These are phyloP conservation scores for Hanseniaspora lindneri DNA, from an alignment of 805 yeast species.

Conservation along the genomic window DNA sequence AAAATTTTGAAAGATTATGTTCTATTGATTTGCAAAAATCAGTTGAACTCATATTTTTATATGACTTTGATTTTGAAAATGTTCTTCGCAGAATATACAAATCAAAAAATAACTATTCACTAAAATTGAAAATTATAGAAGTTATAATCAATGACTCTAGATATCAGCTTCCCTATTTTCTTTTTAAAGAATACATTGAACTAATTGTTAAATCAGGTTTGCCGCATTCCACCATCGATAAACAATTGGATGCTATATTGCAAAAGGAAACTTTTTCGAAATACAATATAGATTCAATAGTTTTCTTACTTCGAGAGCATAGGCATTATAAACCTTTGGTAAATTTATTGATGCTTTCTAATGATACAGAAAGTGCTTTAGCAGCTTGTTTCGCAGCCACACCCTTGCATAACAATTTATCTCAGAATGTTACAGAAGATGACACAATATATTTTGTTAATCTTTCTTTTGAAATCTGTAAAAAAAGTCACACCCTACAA, in stretches of 20 bases:
- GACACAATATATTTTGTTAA: background rate
- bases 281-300: background rate
- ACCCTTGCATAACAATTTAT: background rate
- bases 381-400: background rate
- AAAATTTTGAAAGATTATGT: conserved; percentile 3
- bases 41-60: background rate
- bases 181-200: background rate
- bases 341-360: background rate
- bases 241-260: background rate
- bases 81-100: background rate
- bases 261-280: background rate
- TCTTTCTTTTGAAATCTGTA: conserved; percentile 3
- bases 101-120: background rate
- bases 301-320: background rate
- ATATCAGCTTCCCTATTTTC: conserved; percentile 1
- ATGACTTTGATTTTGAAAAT: conserved; percentile 5
- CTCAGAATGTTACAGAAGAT: background rate
- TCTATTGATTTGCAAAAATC: background rate
- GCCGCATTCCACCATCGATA: background rate
- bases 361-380: background rate
- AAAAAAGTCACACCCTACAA: background rate
- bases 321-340: background rate
- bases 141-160: conserved; percentile 6
- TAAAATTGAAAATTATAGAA: background rate
- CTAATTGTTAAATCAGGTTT: background rate